Conservation (phyloP, 371 early-diverging fungal genomes). For the Mucor mucedo region DNA sequence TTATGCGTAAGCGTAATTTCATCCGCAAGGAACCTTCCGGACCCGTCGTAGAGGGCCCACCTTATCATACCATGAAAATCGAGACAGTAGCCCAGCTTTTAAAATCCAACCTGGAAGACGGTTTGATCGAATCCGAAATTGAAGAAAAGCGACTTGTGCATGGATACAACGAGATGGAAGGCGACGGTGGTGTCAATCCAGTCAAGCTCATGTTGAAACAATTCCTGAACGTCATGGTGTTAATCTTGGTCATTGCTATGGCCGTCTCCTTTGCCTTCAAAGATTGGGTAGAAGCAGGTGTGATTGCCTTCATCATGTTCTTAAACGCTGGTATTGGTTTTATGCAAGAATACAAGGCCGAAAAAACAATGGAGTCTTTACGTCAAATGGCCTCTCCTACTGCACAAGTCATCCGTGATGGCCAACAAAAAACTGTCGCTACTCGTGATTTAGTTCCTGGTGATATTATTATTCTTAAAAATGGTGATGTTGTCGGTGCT, state of each 20-base stretch:
- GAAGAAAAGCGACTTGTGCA: constrained; percentile 58
- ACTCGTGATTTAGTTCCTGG: constrained; percentile 78
- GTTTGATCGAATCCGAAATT: constrained; percentile 59
- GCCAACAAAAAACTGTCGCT: constrained; percentile 63
- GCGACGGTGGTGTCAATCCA: constrained; percentile 68
- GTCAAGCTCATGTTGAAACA: constrained; percentile 73
- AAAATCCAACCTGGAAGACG: constrained; percentile 58
- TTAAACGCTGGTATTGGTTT: constrained; percentile 86
- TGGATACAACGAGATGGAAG: constrained; percentile 73
- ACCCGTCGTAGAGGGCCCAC: constrained; percentile 36
- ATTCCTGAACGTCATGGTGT: constrained; percentile 79
- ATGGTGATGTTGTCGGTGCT: constrained; percentile 86
- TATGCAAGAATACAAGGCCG: constrained; percentile 87
- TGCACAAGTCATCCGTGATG: constrained; percentile 77
- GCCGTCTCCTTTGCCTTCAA: constrained; percentile 65
- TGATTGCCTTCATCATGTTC: constrained; percentile 77
- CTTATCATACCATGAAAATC: constrained; percentile 58
- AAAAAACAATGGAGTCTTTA: constrained; percentile 88
- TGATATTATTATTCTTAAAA: constrained; percentile 79
- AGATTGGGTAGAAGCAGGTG: constrained; percentile 72
- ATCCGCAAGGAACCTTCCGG: constrained; percentile 5
- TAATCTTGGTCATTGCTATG: constrained; percentile 79
- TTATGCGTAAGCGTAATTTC: constrained; percentile 26
- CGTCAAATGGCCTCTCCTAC: constrained; percentile 83
- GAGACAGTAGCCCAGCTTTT: constrained; percentile 62